These are phyloP conservation scores for Eimeria necatrix DNA, from an alignment of 169 alveolate species.

Conservation along the genomic window DNA sequence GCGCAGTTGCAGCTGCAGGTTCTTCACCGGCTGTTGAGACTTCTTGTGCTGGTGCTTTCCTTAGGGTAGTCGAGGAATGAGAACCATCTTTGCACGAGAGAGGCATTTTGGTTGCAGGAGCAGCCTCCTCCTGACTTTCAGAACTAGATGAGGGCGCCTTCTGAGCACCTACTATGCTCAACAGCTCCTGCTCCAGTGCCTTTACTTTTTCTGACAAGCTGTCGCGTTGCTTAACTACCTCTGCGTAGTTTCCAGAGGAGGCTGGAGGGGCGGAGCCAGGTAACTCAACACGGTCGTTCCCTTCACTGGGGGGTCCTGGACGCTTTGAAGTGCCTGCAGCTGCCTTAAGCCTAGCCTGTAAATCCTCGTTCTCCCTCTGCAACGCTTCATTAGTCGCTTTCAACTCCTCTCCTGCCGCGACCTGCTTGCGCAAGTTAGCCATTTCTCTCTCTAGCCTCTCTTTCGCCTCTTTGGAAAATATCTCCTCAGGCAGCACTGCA, in stretches of 20 bases:
- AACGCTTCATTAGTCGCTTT: not conserved
- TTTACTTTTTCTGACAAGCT: not conserved
- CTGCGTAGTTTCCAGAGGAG: not conserved
- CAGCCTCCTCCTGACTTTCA: not conserved
- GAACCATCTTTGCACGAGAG: not conserved
- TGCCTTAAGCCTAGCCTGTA: slow-evolving; percentile 32
- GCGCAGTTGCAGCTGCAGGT: not conserved
- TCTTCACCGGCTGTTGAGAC: slow-evolving; percentile 5
- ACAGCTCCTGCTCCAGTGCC: slow-evolving; percentile 57
- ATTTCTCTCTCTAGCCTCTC: slow-evolving; percentile 40
- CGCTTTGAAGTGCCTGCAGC: not conserved
- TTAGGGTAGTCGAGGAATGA: not conserved
- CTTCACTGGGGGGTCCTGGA: not conserved
- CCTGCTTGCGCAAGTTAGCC: slow-evolving; percentile 32
- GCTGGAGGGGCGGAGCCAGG: too few species aligned
- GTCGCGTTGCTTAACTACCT: slow-evolving; percentile 9
- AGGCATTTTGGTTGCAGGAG: not conserved
- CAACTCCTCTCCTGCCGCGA: slow-evolving; percentile 37
- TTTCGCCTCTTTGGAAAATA: slow-evolving; percentile 29
- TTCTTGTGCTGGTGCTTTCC: not conserved
- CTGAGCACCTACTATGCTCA: not conserved
- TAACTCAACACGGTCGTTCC: not conserved
- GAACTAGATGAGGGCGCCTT: not conserved
- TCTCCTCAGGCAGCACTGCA: not conserved
- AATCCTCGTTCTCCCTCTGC: slow-evolving; percentile 42